Evolutionary conservation across 768 basidiomycete genomes (phyloP).

Genomic region (Auricularia heimuer): DNA sequence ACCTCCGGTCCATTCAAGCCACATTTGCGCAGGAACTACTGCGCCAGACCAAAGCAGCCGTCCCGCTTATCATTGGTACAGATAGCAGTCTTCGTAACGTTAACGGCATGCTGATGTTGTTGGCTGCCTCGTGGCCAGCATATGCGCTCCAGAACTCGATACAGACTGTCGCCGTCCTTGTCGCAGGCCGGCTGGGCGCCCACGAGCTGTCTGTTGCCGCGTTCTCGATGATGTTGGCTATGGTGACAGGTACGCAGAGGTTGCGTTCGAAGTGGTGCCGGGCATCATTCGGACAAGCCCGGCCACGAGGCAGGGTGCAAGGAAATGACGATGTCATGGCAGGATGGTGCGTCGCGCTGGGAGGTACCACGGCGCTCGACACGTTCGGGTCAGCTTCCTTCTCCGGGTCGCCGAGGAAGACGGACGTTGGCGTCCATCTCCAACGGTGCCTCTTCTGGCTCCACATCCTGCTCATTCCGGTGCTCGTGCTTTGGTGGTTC

Average conservation of each 20-base stretch:
- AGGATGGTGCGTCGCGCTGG: conserved; percentile 73
- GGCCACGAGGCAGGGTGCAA: conserved; percentile 8
- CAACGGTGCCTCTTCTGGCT: conserved; percentile 60
- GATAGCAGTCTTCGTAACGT: neutral
- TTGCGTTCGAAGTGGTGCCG: conserved; percentile 7
- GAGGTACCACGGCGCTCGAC: conserved; percentile 70
- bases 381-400: conserved; percentile 72
- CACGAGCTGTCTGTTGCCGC: conserved; percentile 62
- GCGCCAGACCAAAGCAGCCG: neutral
- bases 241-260: conserved; percentile 58
- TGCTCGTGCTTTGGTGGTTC: conserved; percentile 52
- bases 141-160: conserved; percentile 68
- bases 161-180: conserved; percentile 53
- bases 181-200: conserved; percentile 59
- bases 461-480: conserved; percentile 54
- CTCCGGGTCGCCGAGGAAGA: conserved; percentile 45
- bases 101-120: neutral
- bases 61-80: conserved; percentile 3
- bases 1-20: neutral
- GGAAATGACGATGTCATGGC: conserved; percentile 38
- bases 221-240: conserved; percentile 68
- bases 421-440: conserved; percentile 61
- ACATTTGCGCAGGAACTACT: conserved; percentile 1
- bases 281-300: conserved; percentile 12
- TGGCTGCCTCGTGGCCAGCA: conserved; percentile 4